A percentile compares a stretch with the other conserved stretches of the same genome.
phyloP scores from a whole-genome alignment of 2,329 filamentous ascomycete species.

The Apiospora aurea region DNA sequence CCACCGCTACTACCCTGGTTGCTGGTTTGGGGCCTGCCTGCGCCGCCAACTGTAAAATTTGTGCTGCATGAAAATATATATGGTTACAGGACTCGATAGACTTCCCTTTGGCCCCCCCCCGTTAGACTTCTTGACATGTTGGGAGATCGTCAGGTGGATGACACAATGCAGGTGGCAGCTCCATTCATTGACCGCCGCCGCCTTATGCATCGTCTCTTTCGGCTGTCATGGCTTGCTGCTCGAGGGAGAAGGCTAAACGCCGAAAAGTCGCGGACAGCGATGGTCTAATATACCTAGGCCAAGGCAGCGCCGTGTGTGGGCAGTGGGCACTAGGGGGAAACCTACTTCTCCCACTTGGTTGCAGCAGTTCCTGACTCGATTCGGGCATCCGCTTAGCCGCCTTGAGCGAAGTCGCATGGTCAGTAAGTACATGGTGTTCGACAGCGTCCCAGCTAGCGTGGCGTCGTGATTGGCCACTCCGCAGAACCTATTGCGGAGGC shows the following conservation, averaged over 20 bases:
- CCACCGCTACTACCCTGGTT: neutral
- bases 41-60: neutral
- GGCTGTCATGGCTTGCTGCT: neutral
- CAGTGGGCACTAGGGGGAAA: slow-evolving; percentile 12
- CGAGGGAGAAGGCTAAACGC: neutral
- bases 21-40: neutral
- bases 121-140: slow-evolving; percentile 13
- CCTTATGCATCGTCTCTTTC: neutral
- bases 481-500: slow-evolving; percentile 28
- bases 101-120: neutral
- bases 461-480: slow-evolving; percentile 30
- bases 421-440: slow-evolving; percentile 21
- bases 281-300: slow-evolving; percentile 8
- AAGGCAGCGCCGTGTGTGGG: slow-evolving; percentile 11
- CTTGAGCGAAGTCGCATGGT: slow-evolving; percentile 19
- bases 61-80: neutral
- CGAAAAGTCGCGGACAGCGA: slow-evolving; percentile 5
- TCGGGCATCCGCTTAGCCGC: slow-evolving; percentile 19
- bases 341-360: slow-evolving; percentile 12
- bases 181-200: slow-evolving; percentile 17
- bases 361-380: slow-evolving; percentile 23
- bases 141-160: slow-evolving; percentile 16
- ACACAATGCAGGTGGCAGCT: slow-evolving; percentile 15
- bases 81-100: neutral
- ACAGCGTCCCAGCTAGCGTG: slow-evolving; percentile 24